A percentile compares a stretch with the other conserved stretches of the same genome.
Conservation (phyloP, 2,329 filamentous ascomycete species). For the Fusarium redolens region DNA sequence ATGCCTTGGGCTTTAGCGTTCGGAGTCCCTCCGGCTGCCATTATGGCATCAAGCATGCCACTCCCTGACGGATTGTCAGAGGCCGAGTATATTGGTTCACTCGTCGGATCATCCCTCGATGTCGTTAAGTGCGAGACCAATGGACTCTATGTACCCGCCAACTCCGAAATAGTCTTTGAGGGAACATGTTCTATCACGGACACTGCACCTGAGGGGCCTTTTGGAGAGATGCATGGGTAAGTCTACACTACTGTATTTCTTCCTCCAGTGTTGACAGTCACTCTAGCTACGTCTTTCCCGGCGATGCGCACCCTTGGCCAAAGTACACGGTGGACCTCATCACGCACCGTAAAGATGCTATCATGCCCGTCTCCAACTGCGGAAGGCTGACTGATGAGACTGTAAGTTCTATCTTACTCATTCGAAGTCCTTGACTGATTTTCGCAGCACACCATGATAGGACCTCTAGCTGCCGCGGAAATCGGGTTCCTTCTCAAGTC, state of each 20-base stretch:
- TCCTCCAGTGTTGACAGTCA: not conserved
- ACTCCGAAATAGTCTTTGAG: conserved; percentile 62
- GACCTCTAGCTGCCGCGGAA: conserved; percentile 22
- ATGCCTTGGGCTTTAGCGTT: conserved; percentile 61
- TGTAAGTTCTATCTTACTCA: not conserved
- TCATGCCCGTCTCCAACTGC: conserved; percentile 23
- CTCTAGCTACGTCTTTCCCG: not conserved
- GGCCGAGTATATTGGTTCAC: conserved; percentile 59
- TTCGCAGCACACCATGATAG: conserved; percentile 34
- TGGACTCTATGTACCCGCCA: conserved; percentile 60
- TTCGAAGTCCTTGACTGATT: not conserved
- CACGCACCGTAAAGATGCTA: conserved; percentile 28
- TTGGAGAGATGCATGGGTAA: conserved; percentile 55
- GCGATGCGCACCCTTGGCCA: not conserved
- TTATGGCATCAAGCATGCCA: conserved; percentile 62
- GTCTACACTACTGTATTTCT: not conserved
- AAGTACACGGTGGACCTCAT: conserved; percentile 26
- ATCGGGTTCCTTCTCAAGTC: conserved; percentile 5
- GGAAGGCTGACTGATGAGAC: conserved; percentile 20
- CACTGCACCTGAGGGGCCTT: conserved; percentile 60
- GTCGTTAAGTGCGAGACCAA: conserved; percentile 64
- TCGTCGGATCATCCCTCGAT: conserved; percentile 57
- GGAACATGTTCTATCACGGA: conserved; percentile 50
- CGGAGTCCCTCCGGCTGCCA: conserved; percentile 62
- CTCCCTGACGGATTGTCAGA: conserved; percentile 53